Base-by-base conservation (phyloP, 139 green algal genomes). In the Pleodorina starrii region DNA sequence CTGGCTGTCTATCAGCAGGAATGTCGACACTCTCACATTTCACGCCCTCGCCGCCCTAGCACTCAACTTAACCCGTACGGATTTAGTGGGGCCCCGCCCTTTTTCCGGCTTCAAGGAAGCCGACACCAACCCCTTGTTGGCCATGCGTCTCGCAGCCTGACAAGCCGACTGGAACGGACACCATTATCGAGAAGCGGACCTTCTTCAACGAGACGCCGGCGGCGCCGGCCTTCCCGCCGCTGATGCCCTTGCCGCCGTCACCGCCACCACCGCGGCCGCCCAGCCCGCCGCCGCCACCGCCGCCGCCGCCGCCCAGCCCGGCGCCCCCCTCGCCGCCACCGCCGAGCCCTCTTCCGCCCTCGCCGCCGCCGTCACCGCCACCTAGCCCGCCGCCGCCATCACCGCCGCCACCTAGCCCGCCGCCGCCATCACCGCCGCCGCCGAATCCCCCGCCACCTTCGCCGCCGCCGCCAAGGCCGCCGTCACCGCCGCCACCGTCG, bases 121-220 rank as follows among this genome's bases (percentile, higher is more conserved):
- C 7, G 6, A 66, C 54, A 66, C 5, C 54, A 25, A 66, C 54
- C 54, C 9, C 36, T 29, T 50, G 69, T 35, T 29, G 36, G n/a
- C n/a, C n/a, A n/a, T n/a, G n/a, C n/a, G n/a, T 29, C 14, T 36
- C 36, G 46, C 74, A 82, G 74, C 74, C 74, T 23, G 74, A 82
- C 74, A 82, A 82, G 46, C 29, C 66, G 44, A 66, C 74, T 1
- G 23, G 43, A 43, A 66, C 74, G 25, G 19, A 43, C 9, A 82
- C 74, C 44, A 66, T 82, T 9, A 11, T n/a, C 11, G 27, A 42
- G 74, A 66, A 82, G 44, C 19, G 19, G 27, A 43, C 16, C 35
- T 66, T 66, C 4, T 63, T 43, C 43, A 43, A 42, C 25, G 44
- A 43, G 21, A 42, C 72, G 38, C 72, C 72, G 42, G 12, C 72